Evolutionary conservation across 2,329 filamentous ascomycete genomes (phyloP).

Genomic region (Aspergillus chevalieri): DNA sequence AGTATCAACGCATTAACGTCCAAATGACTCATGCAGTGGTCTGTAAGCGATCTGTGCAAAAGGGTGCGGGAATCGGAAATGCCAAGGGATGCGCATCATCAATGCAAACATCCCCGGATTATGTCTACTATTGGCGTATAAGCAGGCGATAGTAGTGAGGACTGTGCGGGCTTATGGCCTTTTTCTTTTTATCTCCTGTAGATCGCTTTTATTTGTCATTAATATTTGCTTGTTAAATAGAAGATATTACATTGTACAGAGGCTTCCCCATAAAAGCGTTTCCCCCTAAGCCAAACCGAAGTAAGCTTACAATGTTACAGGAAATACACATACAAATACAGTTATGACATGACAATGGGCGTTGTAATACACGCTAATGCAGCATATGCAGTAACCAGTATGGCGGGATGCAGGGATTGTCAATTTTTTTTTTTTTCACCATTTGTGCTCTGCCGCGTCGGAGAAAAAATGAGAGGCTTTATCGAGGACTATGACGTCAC

Average conservation of each 20-base stretch:
- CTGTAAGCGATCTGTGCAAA: too few relatives aligned
- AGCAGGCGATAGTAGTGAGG: too few relatives aligned
- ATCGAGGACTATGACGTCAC: conserved; percentile 15
- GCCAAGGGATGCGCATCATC: background rate
- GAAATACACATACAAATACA: background rate
- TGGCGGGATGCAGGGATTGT: conserved; percentile 9
- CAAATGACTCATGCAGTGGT: too few relatives aligned
- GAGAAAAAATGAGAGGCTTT: background rate
- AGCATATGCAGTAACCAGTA: conserved; percentile 13
- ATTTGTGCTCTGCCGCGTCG: background rate
- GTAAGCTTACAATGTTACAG: background rate
- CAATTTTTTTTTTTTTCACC: conserved; percentile 3
- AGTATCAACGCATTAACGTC: background rate
- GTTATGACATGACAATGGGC: conserved; percentile 8
- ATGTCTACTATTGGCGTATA: background rate
- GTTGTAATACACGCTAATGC: conserved; percentile 11
- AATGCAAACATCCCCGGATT: background rate
- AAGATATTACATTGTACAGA: too few relatives aligned
- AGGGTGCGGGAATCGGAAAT: background rate
- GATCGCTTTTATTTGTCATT: too few relatives aligned
- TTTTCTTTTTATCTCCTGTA: too few relatives aligned
- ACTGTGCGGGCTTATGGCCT: too few relatives aligned
- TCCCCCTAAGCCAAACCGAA: too few relatives aligned
- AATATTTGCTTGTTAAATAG: too few relatives aligned
- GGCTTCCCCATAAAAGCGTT: too few relatives aligned